Evolutionary conservation across 441 rosid species (phyloP).

Genomic region (Aquilaria agallochum): DNA sequence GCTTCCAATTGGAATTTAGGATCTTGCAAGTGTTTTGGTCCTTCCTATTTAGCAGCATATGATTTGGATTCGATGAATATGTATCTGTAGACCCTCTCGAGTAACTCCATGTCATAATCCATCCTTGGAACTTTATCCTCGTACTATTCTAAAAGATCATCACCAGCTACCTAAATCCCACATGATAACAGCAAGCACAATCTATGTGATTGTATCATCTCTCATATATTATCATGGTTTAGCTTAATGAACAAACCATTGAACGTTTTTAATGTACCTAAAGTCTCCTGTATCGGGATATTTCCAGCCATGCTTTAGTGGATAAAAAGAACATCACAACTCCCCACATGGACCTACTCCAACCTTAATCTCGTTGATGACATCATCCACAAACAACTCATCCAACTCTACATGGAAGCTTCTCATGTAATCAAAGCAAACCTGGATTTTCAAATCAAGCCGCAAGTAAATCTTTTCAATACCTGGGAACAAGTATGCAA

Average conservation of each 20-base stretch:
- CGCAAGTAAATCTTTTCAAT: background rate
- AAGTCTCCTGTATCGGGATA: conserved; percentile 76
- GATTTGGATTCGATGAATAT: too few species aligned
- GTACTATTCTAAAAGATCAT: too few species aligned
- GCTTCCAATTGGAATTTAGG: too few species aligned
- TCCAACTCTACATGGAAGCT: conserved; percentile 71
- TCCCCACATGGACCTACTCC: conserved; percentile 84
- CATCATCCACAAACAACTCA: conserved; percentile 57
- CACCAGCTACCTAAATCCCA: too few species aligned
- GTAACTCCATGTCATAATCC: too few species aligned
- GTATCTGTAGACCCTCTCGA: too few species aligned
- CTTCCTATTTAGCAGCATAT: too few species aligned
- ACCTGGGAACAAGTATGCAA: too few species aligned
- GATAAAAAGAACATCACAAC: conserved; percentile 64
- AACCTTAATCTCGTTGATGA: conserved; percentile 59
- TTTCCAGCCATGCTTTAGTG: conserved; percentile 69
- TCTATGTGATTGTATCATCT: background rate
- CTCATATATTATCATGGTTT: background rate
- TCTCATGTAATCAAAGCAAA: conserved; percentile 81
- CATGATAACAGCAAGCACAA: too few species aligned
- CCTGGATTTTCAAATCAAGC: conserved; percentile 27
- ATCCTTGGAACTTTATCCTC: too few species aligned
- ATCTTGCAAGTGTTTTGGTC: too few species aligned
- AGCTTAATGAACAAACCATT: background rate
- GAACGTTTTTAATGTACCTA: conserved; percentile 40